Base-by-base conservation (phyloP, 116 monocot species). In the Posidonia oceanica region DNA sequence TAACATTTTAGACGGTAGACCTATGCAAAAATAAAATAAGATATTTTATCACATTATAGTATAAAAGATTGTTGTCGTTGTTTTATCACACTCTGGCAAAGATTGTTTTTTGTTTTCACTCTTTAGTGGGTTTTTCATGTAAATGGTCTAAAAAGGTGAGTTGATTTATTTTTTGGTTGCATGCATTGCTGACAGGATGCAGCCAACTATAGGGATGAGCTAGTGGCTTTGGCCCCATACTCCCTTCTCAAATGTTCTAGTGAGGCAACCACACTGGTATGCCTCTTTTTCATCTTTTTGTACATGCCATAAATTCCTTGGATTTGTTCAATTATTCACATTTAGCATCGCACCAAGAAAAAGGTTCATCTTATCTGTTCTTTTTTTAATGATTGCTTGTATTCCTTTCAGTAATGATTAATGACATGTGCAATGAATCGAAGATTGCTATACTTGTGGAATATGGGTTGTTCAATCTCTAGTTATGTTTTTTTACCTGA, bases 191-290 rank as follows among this genome's bases (percentile, higher is more conserved):
- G 36, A 54, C 80, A 97, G 93, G 99, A 99, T 79, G 99, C 99
- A 58, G 86, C 90, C 3, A 82, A 78, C 54, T 90, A 84, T 71
- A 80, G 93, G 72, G 89, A 99, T 81, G 86, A 99, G 73, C 76
- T 99, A 48, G 85, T 83, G 63, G 63, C 76, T 75, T 55, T 99
- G 62, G 90, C 87, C 23, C 99, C 93, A 22, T 83, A 93, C 61
- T 80, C 81, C 52, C 84, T 93, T 44, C 86, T 93, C n/a, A 90
- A 82, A 83, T 93, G 93, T 76, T 86, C 90, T 11, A 93, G 93
- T 64, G 93, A 93, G 79, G 88, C 90, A 1, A 93, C 90, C 39
- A 99, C 99, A 52, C 68, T 88, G 75, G 98, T 98, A 79, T 76
- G 72, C 39, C 23, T 14, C 7, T 68, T 53, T 68, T 37, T 14